Percentiles rank a stretch among this genome's conserved stretches.
These are phyloP conservation scores for Leccinum huronense DNA, from an alignment of 1,284 basidiomycete genomes.

Conservation along the genomic window DNA sequence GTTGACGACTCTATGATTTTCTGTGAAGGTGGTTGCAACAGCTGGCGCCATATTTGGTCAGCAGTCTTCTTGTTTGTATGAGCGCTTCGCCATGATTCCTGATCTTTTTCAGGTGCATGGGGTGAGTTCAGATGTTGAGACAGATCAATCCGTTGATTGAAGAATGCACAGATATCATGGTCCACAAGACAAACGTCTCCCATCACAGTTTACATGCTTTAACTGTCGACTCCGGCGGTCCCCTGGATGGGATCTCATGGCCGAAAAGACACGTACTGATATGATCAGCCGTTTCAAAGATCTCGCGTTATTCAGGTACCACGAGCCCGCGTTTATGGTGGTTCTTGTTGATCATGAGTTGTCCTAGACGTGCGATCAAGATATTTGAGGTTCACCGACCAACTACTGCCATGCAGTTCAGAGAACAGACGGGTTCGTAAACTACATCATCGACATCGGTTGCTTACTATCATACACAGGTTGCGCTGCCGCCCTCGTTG, in stretches of 20 bases:
- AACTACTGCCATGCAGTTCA: constrained; percentile 52
- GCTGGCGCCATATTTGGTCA: constrained; percentile 75
- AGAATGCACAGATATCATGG: constrained; percentile 57
- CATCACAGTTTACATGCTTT: constrained; percentile 61
- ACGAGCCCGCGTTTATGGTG: neutral
- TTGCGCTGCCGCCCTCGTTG: constrained; percentile 53
- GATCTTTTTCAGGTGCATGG: constrained; percentile 66
- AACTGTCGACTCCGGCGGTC: constrained; percentile 67
- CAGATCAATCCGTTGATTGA: neutral
- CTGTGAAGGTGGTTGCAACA: constrained; percentile 66
- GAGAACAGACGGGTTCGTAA: constrained; percentile 55
- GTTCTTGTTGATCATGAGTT: constrained; percentile 5
- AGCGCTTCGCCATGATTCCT: constrained; percentile 8
- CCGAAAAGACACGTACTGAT: constrained; percentile 52
- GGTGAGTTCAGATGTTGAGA: constrained; percentile 41
- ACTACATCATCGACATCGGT: constrained; percentile 3
- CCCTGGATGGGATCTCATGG: constrained; percentile 65
- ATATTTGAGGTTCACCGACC: constrained; percentile 54
- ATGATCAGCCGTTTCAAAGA: constrained; percentile 64
- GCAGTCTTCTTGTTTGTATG: constrained; percentile 20
- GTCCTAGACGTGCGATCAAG: constrained; percentile 68
- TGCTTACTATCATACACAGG: constrained; percentile 38
- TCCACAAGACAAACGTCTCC: constrained; percentile 53
- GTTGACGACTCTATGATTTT: constrained; percentile 52
- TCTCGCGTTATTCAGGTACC: constrained; percentile 65